Conservation (phyloP, 2,329 filamentous ascomycete species). For the Pseudogymnoascus sp. region DNA sequence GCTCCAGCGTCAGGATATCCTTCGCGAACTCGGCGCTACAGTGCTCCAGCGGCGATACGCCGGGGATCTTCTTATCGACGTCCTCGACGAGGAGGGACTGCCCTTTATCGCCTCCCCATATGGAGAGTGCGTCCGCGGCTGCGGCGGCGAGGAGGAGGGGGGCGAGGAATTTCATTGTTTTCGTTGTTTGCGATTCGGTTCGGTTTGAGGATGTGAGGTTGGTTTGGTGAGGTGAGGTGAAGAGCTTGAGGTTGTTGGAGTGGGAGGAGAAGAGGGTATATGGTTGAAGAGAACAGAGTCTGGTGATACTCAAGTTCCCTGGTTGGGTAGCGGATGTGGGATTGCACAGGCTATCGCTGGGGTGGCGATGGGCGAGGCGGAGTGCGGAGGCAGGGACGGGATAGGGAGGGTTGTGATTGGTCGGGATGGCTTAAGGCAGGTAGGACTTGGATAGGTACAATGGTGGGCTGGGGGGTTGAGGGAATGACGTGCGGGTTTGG, state of each 20-base stretch:
- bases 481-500: background rate
- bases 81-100: conserved; percentile 42
- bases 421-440: background rate
- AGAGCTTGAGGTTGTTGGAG: background rate
- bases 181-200: too few relatives aligned
- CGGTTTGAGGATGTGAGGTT: background rate
- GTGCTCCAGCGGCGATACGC: conserved; percentile 77
- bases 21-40: conserved; percentile 59
- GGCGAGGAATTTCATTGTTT: conserved; percentile 26
- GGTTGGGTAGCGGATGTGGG: background rate
- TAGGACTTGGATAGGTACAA: background rate
- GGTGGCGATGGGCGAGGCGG: background rate
- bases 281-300: background rate
- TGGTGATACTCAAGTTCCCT: background rate
- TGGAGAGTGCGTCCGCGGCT: conserved; percentile 37
- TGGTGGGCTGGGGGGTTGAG: background rate
- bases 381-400: background rate
- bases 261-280: background rate
- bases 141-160: conserved; percentile 24
- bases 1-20: conserved; percentile 69
- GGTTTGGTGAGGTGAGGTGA: background rate
- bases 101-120: conserved; percentile 27
- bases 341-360: background rate
- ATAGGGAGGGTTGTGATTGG: background rate
- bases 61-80: conserved; percentile 54